Percentiles rank a stretch among this genome's conserved stretches.
Evolutionary conservation across 2,329 filamentous ascomycete genomes (phyloP).

Genomic region (Fusarium haematococcum): DNA sequence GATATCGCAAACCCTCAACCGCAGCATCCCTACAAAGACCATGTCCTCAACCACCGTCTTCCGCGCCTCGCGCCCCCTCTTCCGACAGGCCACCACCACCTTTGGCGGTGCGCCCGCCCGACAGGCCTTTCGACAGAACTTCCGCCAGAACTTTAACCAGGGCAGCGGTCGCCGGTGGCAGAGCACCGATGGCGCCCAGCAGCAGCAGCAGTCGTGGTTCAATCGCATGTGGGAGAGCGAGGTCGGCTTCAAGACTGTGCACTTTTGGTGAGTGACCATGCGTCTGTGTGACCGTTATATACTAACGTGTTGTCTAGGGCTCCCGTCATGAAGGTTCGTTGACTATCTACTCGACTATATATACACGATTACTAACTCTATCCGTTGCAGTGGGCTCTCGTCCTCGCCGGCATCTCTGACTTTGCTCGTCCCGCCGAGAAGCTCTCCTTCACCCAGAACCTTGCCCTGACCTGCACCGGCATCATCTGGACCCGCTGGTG

Average conservation of each 20-base stretch:
- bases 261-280: slow-evolving; percentile 81
- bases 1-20: slow-evolving; percentile 7
- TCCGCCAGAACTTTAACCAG: slow-evolving; percentile 57
- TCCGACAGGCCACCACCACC: slow-evolving; percentile 66
- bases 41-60: slow-evolving; percentile 63
- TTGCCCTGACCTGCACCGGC: slow-evolving; percentile 88
- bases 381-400: slow-evolving; percentile 81
- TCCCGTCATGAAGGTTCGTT: slow-evolving; percentile 82
- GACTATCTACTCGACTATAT: slow-evolving; percentile 2
- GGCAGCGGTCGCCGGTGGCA: slow-evolving; percentile 69
- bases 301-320: slow-evolving; percentile 69
- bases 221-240: slow-evolving; percentile 87
- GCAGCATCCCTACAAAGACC: slow-evolving; percentile 18
- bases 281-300: background rate
- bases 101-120: slow-evolving; percentile 65
- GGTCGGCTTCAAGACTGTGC: slow-evolving; percentile 89
- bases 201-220: slow-evolving; percentile 65
- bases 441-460: slow-evolving; percentile 93
- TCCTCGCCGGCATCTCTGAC: slow-evolving; percentile 92
- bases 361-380: slow-evolving; percentile 18
- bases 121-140: slow-evolving; percentile 62
- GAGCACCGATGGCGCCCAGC: slow-evolving; percentile 70
- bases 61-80: slow-evolving; percentile 66
- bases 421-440: slow-evolving; percentile 91
- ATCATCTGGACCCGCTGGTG: slow-evolving; percentile 99